A percentile compares a stretch with the other conserved stretches of the same genome.
Conservation (phyloP, 75 land plant genomes). For the Ceratopteris richardii region DNA sequence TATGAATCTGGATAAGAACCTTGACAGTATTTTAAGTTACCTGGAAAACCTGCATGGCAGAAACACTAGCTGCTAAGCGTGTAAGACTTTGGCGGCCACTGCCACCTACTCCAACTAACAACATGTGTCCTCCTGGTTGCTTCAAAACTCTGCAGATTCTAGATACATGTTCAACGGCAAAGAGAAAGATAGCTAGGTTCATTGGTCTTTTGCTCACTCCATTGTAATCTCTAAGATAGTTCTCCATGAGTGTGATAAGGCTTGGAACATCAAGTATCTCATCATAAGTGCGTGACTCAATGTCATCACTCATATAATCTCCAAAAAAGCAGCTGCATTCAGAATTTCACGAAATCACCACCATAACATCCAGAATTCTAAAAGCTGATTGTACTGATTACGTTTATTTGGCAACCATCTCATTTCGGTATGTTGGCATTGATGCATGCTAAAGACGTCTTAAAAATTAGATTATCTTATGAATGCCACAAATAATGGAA, state of each 20-base stretch:
- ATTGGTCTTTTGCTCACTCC: slow-evolving; percentile 38
- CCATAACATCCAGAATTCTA: too few species aligned
- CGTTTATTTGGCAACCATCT: too few species aligned
- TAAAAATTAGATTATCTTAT: too few species aligned
- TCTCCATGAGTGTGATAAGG: slow-evolving; percentile 19
- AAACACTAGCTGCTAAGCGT: slow-evolving; percentile 29
- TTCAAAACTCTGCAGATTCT: slow-evolving; percentile 31
- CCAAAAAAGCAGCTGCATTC: slow-evolving; percentile 32
- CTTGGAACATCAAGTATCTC: slow-evolving; percentile 19
- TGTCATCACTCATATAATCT: slow-evolving; percentile 32
- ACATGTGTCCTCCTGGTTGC: slow-evolving; percentile 43
- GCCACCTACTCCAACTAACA: slow-evolving; percentile 37
- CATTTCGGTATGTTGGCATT: too few species aligned
- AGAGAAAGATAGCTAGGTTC: slow-evolving; percentile 38
- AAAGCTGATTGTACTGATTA: not conserved
- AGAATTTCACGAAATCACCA: too few species aligned
- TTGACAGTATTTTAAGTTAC: too few species aligned
- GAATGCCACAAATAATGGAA: too few species aligned
- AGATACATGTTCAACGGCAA: slow-evolving; percentile 40
- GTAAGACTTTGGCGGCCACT: slow-evolving; percentile 39
- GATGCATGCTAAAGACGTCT: too few species aligned
- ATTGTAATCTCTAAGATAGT: slow-evolving; percentile 28
- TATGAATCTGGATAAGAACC: too few species aligned
- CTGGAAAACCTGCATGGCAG: slow-evolving; percentile 36
- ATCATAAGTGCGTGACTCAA: slow-evolving; percentile 28